phyloP scores from a whole-genome alignment of 1,284 basidiomycete species.

The Bjerkandera adusta region DNA sequence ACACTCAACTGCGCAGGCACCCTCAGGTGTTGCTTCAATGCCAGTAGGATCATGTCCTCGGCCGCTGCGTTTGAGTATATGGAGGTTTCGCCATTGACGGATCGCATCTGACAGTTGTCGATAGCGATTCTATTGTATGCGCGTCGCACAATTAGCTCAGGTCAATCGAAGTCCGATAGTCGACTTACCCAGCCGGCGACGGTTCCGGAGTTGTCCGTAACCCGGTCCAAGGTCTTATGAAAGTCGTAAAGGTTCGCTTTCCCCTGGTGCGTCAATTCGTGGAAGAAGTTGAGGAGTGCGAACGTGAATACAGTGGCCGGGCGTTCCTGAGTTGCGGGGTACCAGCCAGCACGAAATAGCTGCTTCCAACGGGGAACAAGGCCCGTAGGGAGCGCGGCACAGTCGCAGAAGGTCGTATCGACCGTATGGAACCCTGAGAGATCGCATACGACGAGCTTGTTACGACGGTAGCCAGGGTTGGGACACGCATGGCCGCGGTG shows the following conservation, averaged over 20 bases:
- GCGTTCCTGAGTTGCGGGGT: slow-evolving; percentile 15
- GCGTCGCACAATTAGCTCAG: not conserved
- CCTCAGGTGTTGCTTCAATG: slow-evolving; percentile 14
- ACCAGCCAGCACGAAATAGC: slow-evolving; percentile 14
- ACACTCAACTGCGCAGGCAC: slow-evolving; percentile 23
- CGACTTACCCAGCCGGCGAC: not conserved
- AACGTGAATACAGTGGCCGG: slow-evolving; percentile 18
- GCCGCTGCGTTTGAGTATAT: slow-evolving; percentile 20
- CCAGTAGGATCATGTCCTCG: slow-evolving; percentile 20
- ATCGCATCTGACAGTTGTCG: not conserved
- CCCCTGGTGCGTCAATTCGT: slow-evolving; percentile 14
- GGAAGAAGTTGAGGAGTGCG: slow-evolving; percentile 17
- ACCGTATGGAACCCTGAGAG: slow-evolving; percentile 10
- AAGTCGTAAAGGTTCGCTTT: slow-evolving; percentile 19
- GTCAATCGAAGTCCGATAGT: not conserved
- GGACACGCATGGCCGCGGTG: slow-evolving; percentile 5
- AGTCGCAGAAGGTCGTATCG: slow-evolving; percentile 8
- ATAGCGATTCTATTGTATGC: not conserved
- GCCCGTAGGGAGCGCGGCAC: not conserved
- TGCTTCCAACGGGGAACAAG: slow-evolving; percentile 7
- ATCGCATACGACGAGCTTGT: slow-evolving; percentile 3
- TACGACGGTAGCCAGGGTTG: not conserved
- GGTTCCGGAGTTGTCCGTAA: slow-evolving; percentile 18
- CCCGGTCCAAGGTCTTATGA: slow-evolving; percentile 14
- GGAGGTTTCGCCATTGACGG: slow-evolving; percentile 19